A percentile compares a stretch with the other conserved stretches of the same genome.
These are phyloP conservation scores for Leccinum broughii DNA, from an alignment of 768 basidiomycete genomes.

Conservation along the genomic window DNA sequence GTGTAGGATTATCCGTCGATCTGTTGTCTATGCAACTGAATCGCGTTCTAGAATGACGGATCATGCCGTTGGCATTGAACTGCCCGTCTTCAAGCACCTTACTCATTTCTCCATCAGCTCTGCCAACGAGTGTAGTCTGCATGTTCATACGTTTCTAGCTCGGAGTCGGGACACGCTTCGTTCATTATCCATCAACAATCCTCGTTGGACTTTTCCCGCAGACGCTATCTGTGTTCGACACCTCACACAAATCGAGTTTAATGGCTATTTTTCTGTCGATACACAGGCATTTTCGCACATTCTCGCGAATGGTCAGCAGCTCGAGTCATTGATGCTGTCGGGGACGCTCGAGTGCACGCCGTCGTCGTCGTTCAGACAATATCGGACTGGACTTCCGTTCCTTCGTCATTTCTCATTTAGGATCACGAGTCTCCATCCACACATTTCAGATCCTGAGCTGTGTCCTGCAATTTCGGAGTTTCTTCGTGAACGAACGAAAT, in stretches of 20 bases:
- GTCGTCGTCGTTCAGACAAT: conserved; percentile 50
- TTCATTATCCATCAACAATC: conserved; percentile 54
- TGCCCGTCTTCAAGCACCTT: conserved; percentile 54
- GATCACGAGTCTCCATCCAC: conserved; percentile 43
- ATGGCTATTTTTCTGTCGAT: conserved; percentile 52
- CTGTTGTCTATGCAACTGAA: background rate
- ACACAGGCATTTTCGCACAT: conserved; percentile 58
- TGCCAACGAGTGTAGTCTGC: conserved; percentile 39
- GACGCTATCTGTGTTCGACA: conserved; percentile 57
- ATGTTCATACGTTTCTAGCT: conserved; percentile 47
- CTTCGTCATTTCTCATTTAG: conserved; percentile 64
- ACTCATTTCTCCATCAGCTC: conserved; percentile 58
- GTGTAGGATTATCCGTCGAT: conserved; percentile 36
- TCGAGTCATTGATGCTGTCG: conserved; percentile 59
- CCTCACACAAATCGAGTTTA: conserved; percentile 63
- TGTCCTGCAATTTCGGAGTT: conserved; percentile 72
- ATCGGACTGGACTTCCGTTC: conserved; percentile 52
- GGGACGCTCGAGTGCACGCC: conserved; percentile 53
- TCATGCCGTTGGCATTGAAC: conserved; percentile 44
- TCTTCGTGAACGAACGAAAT: conserved; percentile 51
- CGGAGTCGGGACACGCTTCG: conserved; percentile 56
- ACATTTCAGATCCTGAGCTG: conserved; percentile 56
- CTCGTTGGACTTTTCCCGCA: conserved; percentile 57
- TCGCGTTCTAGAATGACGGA: conserved; percentile 33
- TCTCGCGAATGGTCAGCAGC: conserved; percentile 58